Percentiles rank a stretch among this genome's conserved stretches.
Evolutionary conservation across 768 basidiomycete genomes (phyloP).

Genomic region (Mycena epipterygia): DNA sequence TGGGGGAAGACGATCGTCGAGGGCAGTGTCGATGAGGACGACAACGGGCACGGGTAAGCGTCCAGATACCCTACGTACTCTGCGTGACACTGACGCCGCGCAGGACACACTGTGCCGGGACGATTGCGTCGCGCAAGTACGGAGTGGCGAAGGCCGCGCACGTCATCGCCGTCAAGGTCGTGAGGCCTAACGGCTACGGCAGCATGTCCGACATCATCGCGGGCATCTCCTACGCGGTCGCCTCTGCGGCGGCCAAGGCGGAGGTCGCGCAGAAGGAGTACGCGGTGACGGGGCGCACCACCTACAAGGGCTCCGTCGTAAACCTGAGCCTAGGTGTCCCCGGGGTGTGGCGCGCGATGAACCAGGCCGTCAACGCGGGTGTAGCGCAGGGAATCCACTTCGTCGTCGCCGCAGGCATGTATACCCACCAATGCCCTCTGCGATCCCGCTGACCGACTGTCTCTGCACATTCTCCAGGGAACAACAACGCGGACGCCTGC

Average conservation of each 20-base stretch:
- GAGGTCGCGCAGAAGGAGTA: slow-evolving; percentile 75
- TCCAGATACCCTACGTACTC: too few species aligned
- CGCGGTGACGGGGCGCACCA: slow-evolving; percentile 79
- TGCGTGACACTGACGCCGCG: not conserved
- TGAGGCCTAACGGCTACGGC: slow-evolving; percentile 93
- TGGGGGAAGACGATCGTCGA: slow-evolving; percentile 96
- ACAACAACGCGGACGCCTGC: slow-evolving; percentile 92
- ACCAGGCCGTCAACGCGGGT: slow-evolving; percentile 87
- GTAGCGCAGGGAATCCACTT: slow-evolving; percentile 91
- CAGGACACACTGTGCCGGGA: slow-evolving; percentile 90
- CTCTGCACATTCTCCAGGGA: slow-evolving; percentile 57
- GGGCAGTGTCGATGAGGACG: slow-evolving; percentile 88
- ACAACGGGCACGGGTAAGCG: slow-evolving; percentile 88
- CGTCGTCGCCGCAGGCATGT: slow-evolving; percentile 92
- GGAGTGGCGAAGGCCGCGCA: slow-evolving; percentile 96
- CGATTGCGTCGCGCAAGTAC: slow-evolving; percentile 90
- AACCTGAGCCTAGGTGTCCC: slow-evolving; percentile 96
- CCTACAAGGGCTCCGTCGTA: slow-evolving; percentile 95
- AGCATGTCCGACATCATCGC: slow-evolving; percentile 93
- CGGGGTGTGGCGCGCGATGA: slow-evolving; percentile 88
- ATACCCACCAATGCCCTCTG: not conserved
- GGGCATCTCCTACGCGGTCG: slow-evolving; percentile 87
- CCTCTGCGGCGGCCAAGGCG: slow-evolving; percentile 65
- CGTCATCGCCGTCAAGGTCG: slow-evolving; percentile 90
- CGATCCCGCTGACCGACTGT: not conserved